A percentile compares a stretch with the other conserved stretches of the same genome.
Evolutionary conservation across 169 alveolate genomes (phyloP).

Genomic region (Plasmodium relictum): DNA sequence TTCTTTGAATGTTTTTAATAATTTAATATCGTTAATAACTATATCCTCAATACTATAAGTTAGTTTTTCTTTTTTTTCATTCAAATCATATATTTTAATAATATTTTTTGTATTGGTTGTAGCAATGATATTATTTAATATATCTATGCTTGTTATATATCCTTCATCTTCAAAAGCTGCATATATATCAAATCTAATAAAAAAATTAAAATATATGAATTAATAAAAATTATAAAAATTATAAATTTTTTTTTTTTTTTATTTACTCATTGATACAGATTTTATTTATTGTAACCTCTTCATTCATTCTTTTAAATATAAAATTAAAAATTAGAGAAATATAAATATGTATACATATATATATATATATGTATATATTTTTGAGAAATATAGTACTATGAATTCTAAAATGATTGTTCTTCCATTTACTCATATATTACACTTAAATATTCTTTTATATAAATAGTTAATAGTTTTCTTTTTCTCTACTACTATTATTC

Average conservation of each 20-base stretch:
- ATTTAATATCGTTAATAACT: constrained; percentile 54
- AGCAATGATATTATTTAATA: constrained; percentile 43
- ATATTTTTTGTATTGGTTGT: constrained; percentile 48
- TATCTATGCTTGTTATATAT: constrained; percentile 55
- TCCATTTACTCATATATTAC: too few relatives aligned
- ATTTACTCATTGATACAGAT: not conserved
- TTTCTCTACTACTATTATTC: too few relatives aligned
- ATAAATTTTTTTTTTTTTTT: not conserved
- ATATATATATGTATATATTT: not conserved
- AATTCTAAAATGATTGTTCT: too few relatives aligned
- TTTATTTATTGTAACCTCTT: not conserved
- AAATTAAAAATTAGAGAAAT: not conserved
- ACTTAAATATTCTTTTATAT: too few relatives aligned
- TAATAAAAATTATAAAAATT: not conserved
- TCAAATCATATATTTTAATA: constrained; percentile 45
- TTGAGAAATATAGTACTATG: too few relatives aligned
- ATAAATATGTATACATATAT: not conserved
- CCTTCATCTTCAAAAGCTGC: constrained; percentile 60
- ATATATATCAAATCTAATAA: constrained; percentile 41
- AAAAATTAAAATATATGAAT: not conserved
- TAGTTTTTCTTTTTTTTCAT: constrained; percentile 52
- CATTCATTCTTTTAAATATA: not conserved
- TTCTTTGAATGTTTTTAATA: constrained; percentile 29
- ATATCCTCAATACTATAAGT: constrained; percentile 48
- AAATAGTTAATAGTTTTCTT: too few relatives aligned